These are phyloP conservation scores for Psilocybe sp. DNA, from an alignment of 768 basidiomycete genomes.

Conservation along the genomic window DNA sequence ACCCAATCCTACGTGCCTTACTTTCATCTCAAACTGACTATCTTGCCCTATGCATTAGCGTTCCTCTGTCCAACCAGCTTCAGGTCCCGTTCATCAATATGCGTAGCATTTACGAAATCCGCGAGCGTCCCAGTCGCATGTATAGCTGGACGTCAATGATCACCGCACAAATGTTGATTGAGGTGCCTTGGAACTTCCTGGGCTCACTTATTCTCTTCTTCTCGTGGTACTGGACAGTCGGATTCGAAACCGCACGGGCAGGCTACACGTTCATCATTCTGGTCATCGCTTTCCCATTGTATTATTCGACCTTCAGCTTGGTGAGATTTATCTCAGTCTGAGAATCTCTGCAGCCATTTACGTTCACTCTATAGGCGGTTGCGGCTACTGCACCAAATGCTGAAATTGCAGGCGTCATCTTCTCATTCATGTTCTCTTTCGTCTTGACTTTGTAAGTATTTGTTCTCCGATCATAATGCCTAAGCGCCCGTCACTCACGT, in stretches of 20 bases:
- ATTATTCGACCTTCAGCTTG: slow-evolving; percentile 19
- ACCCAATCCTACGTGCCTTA: too few relatives aligned
- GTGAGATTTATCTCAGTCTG: slow-evolving; percentile 26
- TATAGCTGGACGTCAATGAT: slow-evolving; percentile 64
- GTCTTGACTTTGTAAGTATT: slow-evolving; percentile 50
- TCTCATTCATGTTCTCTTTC: slow-evolving; percentile 53
- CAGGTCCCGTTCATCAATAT: slow-evolving; percentile 58
- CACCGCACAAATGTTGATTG: slow-evolving; percentile 52
- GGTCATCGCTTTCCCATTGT: slow-evolving; percentile 29
- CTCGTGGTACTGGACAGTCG: slow-evolving; percentile 73
- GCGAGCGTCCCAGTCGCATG: slow-evolving; percentile 65
- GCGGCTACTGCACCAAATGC: slow-evolving; percentile 55
- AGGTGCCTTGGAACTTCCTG: slow-evolving; percentile 61
- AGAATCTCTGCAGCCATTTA: background rate
- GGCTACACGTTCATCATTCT: slow-evolving; percentile 59
- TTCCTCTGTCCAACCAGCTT: slow-evolving; percentile 60
- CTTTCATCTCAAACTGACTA: too few relatives aligned
- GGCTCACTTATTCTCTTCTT: slow-evolving; percentile 58
- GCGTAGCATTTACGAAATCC: slow-evolving; percentile 62
- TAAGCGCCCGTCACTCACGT: background rate
- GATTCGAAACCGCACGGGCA: slow-evolving; percentile 49
- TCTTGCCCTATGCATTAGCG: slow-evolving; percentile 22
- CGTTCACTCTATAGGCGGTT: slow-evolving; percentile 34
- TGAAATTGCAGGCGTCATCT: slow-evolving; percentile 52
- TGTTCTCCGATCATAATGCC: background rate